Conservation (phyloP, 495 filamentous ascomycete genomes). For the Hypoxylon intermedium region DNA sequence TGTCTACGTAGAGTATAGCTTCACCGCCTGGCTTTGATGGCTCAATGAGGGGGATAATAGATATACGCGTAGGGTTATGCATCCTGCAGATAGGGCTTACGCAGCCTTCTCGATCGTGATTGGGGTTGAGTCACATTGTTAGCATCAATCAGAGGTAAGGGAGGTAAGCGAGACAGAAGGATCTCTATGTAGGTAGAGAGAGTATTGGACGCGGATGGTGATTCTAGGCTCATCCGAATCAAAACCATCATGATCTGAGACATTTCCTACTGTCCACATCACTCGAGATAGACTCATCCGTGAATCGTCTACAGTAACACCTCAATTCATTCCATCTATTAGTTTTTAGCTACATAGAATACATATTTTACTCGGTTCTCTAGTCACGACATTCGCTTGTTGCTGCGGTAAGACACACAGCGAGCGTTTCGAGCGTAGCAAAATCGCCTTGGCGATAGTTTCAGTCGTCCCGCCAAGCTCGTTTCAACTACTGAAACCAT, state of each 20-base stretch:
- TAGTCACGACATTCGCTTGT: background rate
- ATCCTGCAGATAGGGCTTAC: constrained; percentile 32
- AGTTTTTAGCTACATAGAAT: constrained; percentile 2
- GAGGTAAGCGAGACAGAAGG: background rate
- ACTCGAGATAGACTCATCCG: constrained; percentile 22
- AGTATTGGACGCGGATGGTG: constrained; percentile 13
- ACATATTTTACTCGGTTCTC: background rate
- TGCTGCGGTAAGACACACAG: constrained; percentile 21
- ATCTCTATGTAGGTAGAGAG: no score
- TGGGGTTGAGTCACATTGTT: background rate
- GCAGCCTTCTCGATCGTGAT: constrained; percentile 23
- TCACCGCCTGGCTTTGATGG: constrained; percentile 19
- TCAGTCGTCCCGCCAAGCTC: constrained; percentile 30
- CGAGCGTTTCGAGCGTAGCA: constrained; percentile 33
- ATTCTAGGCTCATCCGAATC: constrained; percentile 16
- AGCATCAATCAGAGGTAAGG: constrained; percentile 18
- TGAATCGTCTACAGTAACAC: background rate
- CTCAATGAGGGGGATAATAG: constrained; percentile 12
- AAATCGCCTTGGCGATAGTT: constrained; percentile 39
- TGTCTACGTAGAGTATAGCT: constrained; percentile 7
- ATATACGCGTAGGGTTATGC: constrained; percentile 8
- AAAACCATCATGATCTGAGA: constrained; percentile 17
- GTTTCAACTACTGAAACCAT: constrained; percentile 40
- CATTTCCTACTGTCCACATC: constrained; percentile 1
- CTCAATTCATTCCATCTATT: background rate